phyloP scores from a whole-genome alignment of 2,329 filamentous ascomycete genomes.

The Thelonectria discophora region DNA sequence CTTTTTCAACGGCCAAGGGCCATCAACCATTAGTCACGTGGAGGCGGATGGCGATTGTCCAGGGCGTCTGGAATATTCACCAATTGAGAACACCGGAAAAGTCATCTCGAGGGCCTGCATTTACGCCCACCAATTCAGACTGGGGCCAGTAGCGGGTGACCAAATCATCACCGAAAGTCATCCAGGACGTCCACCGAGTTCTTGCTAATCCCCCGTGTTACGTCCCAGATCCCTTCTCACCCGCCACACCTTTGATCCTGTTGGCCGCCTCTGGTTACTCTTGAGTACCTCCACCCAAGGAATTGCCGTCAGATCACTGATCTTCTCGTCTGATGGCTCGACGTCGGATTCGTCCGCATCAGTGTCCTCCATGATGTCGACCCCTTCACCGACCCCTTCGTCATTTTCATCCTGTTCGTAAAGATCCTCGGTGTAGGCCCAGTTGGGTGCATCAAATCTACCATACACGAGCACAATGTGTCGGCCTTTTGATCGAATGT shows the following conservation, averaged over 20 bases:
- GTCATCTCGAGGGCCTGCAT: neutral
- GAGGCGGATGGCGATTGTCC: no score
- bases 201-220: constrained; percentile 39
- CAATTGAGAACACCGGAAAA: no score
- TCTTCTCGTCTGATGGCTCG: constrained; percentile 41
- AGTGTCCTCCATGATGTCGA: constrained; percentile 48
- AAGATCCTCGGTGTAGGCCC: constrained; percentile 74
- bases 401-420: constrained; percentile 50
- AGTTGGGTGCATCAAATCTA: constrained; percentile 73
- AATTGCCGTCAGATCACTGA: constrained; percentile 44
- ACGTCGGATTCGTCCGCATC: constrained; percentile 46
- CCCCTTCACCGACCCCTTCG: constrained; percentile 41
- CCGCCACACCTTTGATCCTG: constrained; percentile 69
- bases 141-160: no score
- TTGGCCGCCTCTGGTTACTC: constrained; percentile 63
- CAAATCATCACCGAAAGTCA: neutral
- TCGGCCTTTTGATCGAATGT: constrained; percentile 52
- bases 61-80: no score
- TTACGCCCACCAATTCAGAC: no score
- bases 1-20: no score
- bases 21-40: no score
- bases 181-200: neutral
- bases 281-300: constrained; percentile 69
- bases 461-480: constrained; percentile 72
- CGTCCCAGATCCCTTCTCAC: constrained; percentile 70